Base-by-base conservation (phyloP, 768 basidiomycete species). In the Suillus ampliporus region DNA sequence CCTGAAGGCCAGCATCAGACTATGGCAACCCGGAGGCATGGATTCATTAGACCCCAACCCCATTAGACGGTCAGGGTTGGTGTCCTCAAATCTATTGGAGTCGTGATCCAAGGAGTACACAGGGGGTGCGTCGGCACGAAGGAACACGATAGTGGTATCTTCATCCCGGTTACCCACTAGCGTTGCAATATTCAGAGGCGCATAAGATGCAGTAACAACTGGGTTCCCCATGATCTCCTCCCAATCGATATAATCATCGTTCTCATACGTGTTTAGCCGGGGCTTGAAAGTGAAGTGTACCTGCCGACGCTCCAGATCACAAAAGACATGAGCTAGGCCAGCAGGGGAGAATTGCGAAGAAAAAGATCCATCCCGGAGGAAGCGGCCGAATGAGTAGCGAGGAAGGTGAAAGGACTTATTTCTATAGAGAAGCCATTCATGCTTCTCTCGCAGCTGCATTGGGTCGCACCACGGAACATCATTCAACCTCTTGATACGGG, bases 351-450 rank as follows among this genome's bases (percentile, higher is more conserved):
- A 65, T 54, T 77, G 76, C 7, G 73, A 64, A 21, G 77, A 74
- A 62, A 80, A 80, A 4, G 72, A 65, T 1, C 74, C 77, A 28
- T 80, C 77, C 6, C 48, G 15, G 28, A 76, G 76, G 57, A 80
- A 77, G 15, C 72, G 79, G 3, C 79, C 79, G 48, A 79, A 79
- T 4, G 71, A 71, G 34, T 69, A 79, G 14, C 65, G 66, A 2
- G 38, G 46, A 35, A 79, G 72, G 1, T 19, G 19, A 35, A 68
- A 69, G 2, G 73, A 65, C 43, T 43, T 67, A 0, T 72, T 68
- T n/a, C 68, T 50, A 2, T 5, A 58, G 11, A 71, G 63, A 52
- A 71, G 68, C 28, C 13, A 46, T 64, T 73, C 72, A 50, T 57
- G 71, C 57, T 76, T 70, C 10, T 28, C 37, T 53, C 26, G 59